Evolutionary conservation across 192 early-diverging fungal genomes (phyloP), one percentile per base, ranked within the genome.

Genomic region (Haplosporangium gracile): DNA sequence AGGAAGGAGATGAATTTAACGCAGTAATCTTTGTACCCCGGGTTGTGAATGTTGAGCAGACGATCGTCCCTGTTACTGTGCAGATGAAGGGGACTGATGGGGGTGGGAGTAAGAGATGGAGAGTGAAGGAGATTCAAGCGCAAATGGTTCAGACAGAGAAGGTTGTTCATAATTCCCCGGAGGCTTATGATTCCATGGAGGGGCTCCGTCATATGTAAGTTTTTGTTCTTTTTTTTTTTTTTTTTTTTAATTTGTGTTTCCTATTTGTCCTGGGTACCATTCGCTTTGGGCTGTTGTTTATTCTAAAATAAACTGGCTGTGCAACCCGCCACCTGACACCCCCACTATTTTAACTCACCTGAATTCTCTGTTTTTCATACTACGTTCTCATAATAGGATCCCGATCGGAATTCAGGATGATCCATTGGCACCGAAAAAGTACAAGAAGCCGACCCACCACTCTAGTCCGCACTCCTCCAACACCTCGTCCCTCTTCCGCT

Each of bases 131-230:
- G 22, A 24, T 75, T 13, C 73, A 75, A 9, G 73, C 51, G 22
- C 42, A 53, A 11, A 47, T 36, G 18, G 57, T 75, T 38, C 73
- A 75, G 51, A 75, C 73, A 2, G 73, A 75, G 24, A 75, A 75
- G 51, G 32, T 75, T 20, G 29, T 38, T 2, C 36, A 53, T 49
- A 53, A 55, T 32, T 75, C 43, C 1, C n/a, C 26, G 5, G 60
- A 65, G 29, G 60, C 29, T 11, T 65, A 32, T 24, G 1, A 65
- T 32, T 65, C 60, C 29, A 32, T 65, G 60, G 26, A 32, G 29
- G 60, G 60, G 11, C 8, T 65, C 2, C 60, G 60, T 65, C 11
- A 11, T 29, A 65, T 32, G 60, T 65, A 65, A 32, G 60, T 13
- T 18, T 24, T 60, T 29, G 5, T 5, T 1, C n/a, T 10, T 60